A percentile compares a stretch with the other conserved stretches of the same genome.
Conservation (phyloP, 257 asterid species). For the Solanum verrucosum region DNA sequence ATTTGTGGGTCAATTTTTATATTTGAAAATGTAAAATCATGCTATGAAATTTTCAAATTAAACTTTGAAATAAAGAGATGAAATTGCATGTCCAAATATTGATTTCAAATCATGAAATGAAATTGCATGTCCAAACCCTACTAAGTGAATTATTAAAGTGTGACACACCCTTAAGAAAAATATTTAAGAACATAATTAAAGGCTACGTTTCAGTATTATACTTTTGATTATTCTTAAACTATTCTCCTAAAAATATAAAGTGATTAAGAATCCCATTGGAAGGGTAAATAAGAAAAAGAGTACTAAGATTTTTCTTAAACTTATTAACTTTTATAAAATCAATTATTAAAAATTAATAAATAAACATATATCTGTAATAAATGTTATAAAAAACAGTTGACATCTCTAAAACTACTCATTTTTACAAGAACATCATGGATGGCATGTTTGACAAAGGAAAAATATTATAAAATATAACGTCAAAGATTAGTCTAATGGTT, state of each 20-base stretch:
- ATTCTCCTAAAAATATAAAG: neutral
- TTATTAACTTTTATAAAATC: no score
- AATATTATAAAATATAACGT: no score
- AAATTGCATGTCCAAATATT: neutral
- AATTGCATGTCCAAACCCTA: no score
- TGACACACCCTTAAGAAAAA: neutral
- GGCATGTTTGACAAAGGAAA: neutral
- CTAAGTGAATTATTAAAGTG: no score
- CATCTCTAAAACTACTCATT: neutral
- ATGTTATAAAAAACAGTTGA: neutral
- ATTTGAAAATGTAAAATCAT: neutral
- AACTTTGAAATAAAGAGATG: no score
- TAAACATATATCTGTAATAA: neutral
- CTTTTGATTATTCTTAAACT: no score
- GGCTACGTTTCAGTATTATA: neutral
- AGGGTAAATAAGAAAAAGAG: neutral
- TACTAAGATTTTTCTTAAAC: no score
- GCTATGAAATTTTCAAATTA: no score
- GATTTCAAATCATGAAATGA: neutral
- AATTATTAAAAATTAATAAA: no score
- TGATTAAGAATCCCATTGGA: neutral
- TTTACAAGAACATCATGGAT: neutral
- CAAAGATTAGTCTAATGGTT: neutral
- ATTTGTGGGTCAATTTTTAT: neutral
- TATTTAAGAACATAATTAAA: neutral